Conservation (phyloP, 768 basidiomycete species). For the Leccinum fibrillosum region DNA sequence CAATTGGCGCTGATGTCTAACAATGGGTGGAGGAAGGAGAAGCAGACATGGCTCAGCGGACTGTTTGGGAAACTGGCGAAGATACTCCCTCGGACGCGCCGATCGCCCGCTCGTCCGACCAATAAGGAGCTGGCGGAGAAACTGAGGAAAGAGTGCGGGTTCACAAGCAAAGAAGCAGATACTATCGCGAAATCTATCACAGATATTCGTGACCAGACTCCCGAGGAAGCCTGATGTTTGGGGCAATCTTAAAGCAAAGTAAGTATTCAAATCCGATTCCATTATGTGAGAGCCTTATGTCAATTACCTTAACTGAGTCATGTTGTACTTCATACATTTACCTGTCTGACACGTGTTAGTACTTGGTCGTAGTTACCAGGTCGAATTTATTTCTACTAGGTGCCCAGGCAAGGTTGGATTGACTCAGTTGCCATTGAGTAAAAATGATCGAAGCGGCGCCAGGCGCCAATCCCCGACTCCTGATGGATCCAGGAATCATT, state of each 20-base stretch:
- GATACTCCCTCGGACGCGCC: slow-evolving; percentile 10
- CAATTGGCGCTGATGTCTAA: not conserved
- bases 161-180: slow-evolving; percentile 14
- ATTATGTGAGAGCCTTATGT: not conserved
- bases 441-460: too few relatives aligned
- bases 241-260: not conserved
- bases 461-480: too few relatives aligned
- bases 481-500: too few relatives aligned
- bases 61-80: slow-evolving; percentile 21
- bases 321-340: not conserved
- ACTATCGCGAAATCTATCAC: slow-evolving; percentile 19
- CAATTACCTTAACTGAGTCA: not conserved
- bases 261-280: not conserved
- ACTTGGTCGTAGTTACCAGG: not conserved
- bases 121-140: slow-evolving; percentile 10
- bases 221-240: not conserved
- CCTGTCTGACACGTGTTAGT: not conserved
- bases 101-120: slow-evolving; percentile 4
- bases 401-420: too few relatives aligned
- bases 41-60: slow-evolving; percentile 12
- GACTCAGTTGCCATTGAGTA: too few relatives aligned
- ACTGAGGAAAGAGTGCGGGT: slow-evolving; percentile 14
- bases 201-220: slow-evolving; percentile 1
- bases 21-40: slow-evolving; percentile 19
- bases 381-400: too few relatives aligned